A percentile compares a stretch with the other conserved stretches of the same genome.
Conservation (phyloP, 2,329 filamentous ascomycete genomes). For the Aureobasidium sp. region DNA sequence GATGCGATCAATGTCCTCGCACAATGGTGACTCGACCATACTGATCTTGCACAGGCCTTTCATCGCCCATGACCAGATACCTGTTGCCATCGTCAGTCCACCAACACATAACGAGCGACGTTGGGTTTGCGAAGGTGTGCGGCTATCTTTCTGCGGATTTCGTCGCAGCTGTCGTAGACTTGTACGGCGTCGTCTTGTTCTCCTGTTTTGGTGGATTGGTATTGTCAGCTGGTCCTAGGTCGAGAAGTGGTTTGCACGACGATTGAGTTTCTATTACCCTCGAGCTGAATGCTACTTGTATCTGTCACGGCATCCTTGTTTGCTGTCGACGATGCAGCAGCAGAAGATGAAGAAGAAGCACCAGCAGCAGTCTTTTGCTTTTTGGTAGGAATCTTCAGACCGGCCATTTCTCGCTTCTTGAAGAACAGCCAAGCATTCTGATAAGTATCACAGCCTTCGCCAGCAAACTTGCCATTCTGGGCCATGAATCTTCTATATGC, state of each 20-base stretch:
- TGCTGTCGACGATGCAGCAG: neutral
- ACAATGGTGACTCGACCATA: neutral
- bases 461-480: constrained; percentile 35
- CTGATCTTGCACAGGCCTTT: neutral
- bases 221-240: neutral
- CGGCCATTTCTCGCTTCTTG: constrained; percentile 45
- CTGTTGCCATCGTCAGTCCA: neutral
- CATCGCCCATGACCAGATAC: neutral
- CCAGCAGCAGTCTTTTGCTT: constrained; percentile 33
- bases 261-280: neutral
- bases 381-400: constrained; percentile 33
- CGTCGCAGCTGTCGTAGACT: constrained; percentile 53
- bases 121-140: constrained; percentile 41
- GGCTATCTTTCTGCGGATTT: constrained; percentile 51
- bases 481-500: constrained; percentile 43
- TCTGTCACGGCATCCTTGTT: constrained; percentile 13
- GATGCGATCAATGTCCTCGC: neutral
- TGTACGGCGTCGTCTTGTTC: constrained; percentile 42
- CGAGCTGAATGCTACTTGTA: constrained; percentile 16
- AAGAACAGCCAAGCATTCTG: constrained; percentile 35
- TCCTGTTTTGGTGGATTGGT: constrained; percentile 22
- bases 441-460: constrained; percentile 26
- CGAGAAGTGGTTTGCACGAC: neutral
- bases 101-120: neutral
- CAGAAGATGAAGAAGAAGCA: constrained; percentile 6